Base-by-base conservation (phyloP, 176 grass and related monocot species). In the Areca catechu region DNA sequence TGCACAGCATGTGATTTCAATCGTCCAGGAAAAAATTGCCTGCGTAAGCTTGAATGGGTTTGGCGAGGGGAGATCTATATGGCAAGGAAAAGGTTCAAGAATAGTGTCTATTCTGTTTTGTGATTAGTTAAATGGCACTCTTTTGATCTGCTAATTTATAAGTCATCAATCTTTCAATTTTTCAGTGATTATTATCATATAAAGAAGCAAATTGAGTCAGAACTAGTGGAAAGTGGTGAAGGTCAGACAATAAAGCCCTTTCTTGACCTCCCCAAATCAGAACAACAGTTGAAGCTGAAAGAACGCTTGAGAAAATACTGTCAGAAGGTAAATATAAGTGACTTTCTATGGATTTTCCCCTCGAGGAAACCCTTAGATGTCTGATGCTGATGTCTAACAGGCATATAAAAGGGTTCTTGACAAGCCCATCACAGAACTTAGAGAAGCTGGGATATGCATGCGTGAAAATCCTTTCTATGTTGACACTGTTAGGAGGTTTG, bases 371-470 rank as follows among this genome's bases (percentile, higher is more conserved):
- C 24, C 4, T 47, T 63, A 58, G n/a, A 17, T 4, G 56, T 24
- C 30, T 67, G 19, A 30, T 76, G 28, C 1, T 56, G 23, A 25
- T 63, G 16, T 50, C 10, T 25, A 63, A 80, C 67, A 97, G 92
- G 92, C 83, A 3, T 89, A 97, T 74, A 97, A 88, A 88, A 90
- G 92, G 79, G 92, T 90, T 74, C 74, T 97, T 68, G 92, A 97
- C 78, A 90, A 90, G 77, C 92, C 92, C 65, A 86, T 86, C 62
- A 97, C 86, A 69, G 92, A 90, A 84, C 68, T 85, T 64, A 87
- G 92, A 84, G 86, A 97, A 57, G 83, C 92, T 79, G 92, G 92
- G 71, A 90, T 97, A 82, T 97, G 92, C 77, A 97, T 97, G 92
- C 86, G 92, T 69, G 92, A 97, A 77, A 97, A 97, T 77, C 80